phyloP scores from a whole-genome alignment of 2,329 filamentous ascomycete genomes.

The Fusarium paranaense region DNA sequence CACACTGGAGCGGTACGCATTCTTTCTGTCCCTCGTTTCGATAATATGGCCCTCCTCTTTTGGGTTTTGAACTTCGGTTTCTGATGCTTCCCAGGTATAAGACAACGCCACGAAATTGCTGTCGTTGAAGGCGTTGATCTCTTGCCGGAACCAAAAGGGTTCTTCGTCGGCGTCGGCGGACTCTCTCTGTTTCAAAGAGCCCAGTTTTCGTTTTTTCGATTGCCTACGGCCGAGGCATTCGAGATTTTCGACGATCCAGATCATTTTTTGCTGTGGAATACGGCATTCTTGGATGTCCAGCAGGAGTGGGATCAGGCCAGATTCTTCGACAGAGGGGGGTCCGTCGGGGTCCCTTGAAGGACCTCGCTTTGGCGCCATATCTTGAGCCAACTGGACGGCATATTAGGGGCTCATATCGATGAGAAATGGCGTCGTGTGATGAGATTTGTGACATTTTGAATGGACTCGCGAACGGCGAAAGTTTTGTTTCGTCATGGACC shows the following conservation, averaged over 20 bases:
- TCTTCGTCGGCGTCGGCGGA: not conserved
- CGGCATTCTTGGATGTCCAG: conserved; percentile 21
- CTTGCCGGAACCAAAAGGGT: conserved; percentile 22
- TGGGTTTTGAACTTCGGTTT: conserved; percentile 9
- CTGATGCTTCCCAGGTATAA: conserved; percentile 33
- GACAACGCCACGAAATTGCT: conserved; percentile 23
- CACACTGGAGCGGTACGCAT: conserved; percentile 29
- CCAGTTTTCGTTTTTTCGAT: conserved; percentile 13
- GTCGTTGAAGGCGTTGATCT: conserved; percentile 18
- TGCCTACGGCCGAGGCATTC: conserved; percentile 24
- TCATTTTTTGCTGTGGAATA: conserved; percentile 32
- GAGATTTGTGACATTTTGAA: not conserved
- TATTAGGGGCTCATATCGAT: not conserved
- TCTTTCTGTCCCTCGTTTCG: conserved; percentile 3
- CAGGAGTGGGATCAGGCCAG: not conserved
- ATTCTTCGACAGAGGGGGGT: rapidly evolving
- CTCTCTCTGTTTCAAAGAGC: not conserved
- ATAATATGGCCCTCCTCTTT: conserved; percentile 10
- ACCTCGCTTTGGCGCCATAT: conserved; percentile 3
- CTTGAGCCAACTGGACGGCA: not conserved
- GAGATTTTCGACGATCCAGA: conserved; percentile 35
- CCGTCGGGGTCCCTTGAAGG: not conserved
- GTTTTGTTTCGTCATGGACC: not conserved
- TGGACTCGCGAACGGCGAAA: no score
- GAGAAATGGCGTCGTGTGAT: not conserved